A percentile compares a stretch with the other conserved stretches of the same genome.
Conservation (phyloP, 768 basidiomycete genomes). For the Candolleomyces aberdarensis region DNA sequence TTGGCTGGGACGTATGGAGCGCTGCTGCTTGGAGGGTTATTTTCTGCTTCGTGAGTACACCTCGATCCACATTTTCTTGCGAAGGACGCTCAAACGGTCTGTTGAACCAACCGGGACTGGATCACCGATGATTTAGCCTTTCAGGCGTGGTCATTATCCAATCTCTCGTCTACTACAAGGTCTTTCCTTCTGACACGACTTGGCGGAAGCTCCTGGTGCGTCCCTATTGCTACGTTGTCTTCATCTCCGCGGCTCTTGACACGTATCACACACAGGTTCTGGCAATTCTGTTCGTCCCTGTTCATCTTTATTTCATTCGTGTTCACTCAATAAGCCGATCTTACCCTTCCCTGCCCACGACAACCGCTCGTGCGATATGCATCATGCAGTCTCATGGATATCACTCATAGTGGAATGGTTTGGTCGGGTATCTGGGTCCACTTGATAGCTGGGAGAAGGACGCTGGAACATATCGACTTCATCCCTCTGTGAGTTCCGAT, state of each 20-base stretch:
- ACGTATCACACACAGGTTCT: background rate
- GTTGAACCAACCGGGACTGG: background rate
- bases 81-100: background rate
- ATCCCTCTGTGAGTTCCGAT: constrained; percentile 8
- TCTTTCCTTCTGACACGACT: constrained; percentile 4
- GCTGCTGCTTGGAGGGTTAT: constrained; percentile 5
- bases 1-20: constrained; percentile 10
- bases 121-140: background rate
- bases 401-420: constrained; percentile 7
- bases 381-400: constrained; percentile 3
- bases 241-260: background rate
- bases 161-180: constrained; percentile 9
- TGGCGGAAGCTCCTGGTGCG: constrained; percentile 6
- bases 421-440: constrained; percentile 9
- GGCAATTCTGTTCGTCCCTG: constrained; percentile 1
- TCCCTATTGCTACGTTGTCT: background rate
- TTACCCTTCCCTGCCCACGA: background rate
- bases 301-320: no score
- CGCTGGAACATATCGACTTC: constrained; percentile 6
- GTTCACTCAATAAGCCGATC: no score
- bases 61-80: background rate
- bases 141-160: constrained; percentile 8
- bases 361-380: background rate
- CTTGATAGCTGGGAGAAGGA: constrained; percentile 1
- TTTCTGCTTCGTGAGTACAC: constrained; percentile 7